Conservation (phyloP, 768 basidiomycete species). For the Pleurotus citrinopileatus region DNA sequence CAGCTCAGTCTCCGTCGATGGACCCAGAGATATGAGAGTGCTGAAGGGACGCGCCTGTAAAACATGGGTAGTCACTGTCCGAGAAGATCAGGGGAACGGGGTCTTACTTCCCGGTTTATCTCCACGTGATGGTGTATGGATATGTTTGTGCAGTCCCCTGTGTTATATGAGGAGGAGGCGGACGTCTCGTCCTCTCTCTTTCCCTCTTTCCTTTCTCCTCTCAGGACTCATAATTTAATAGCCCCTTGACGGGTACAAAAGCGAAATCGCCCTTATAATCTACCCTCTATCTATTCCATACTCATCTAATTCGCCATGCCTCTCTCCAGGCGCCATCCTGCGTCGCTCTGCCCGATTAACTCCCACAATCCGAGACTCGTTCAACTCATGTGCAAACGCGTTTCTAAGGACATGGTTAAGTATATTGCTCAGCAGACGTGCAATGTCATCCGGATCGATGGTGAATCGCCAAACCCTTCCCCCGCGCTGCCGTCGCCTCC, state of each 20-base stretch:
- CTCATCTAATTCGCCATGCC: slow-evolving; percentile 9
- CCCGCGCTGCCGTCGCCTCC: slow-evolving; percentile 17
- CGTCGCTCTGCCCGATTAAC: slow-evolving; percentile 76
- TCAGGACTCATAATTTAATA: background rate
- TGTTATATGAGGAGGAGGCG: background rate
- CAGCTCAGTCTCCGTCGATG: too few relatives aligned
- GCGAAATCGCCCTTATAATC: slow-evolving; percentile 7
- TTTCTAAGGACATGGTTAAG: slow-evolving; percentile 82
- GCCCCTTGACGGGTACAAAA: slow-evolving; percentile 10
- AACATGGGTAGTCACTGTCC: too few relatives aligned
- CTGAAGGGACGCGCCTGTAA: too few relatives aligned
- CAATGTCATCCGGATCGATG: slow-evolving; percentile 70
- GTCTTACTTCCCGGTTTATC: too few relatives aligned
- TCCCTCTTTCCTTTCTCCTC: slow-evolving; percentile 2
- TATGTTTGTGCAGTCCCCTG: background rate
- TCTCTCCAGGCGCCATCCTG: slow-evolving; percentile 49
- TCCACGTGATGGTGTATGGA: slow-evolving; percentile 4
- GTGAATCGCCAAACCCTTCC: slow-evolving; percentile 37
- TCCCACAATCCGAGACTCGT: slow-evolving; percentile 81
- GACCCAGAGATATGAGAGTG: too few relatives aligned
- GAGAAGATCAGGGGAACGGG: too few relatives aligned
- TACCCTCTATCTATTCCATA: slow-evolving; percentile 1
- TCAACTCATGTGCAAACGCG: slow-evolving; percentile 71
- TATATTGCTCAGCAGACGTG: slow-evolving; percentile 80
- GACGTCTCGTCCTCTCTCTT: background rate